phyloP scores from a whole-genome alignment of 805 yeast species.

The Grigorovia humatica region DNA sequence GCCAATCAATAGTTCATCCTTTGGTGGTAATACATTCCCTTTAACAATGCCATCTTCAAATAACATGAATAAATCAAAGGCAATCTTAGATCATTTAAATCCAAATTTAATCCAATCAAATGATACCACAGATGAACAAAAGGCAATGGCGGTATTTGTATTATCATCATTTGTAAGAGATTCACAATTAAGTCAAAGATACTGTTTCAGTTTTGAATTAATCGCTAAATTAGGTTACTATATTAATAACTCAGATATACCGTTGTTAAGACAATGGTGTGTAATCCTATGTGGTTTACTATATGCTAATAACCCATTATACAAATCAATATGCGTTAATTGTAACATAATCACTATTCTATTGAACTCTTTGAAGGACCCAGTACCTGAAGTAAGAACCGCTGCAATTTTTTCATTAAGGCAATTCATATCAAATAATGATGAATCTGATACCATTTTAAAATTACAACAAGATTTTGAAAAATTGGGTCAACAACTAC shows the following conservation, averaged over 20 bases:
- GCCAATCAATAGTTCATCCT: slow-evolving; percentile 11
- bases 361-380: slow-evolving; percentile 58
- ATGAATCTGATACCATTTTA: slow-evolving; percentile 29
- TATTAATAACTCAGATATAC: slow-evolving; percentile 65
- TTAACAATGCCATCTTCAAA: slow-evolving; percentile 15
- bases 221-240: slow-evolving; percentile 56
- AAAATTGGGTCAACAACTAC: slow-evolving; percentile 25
- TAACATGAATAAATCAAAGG: neutral
- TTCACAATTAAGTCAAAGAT: slow-evolving; percentile 66
- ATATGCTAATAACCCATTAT: slow-evolving; percentile 63
- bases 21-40: slow-evolving; percentile 10
- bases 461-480: slow-evolving; percentile 27
- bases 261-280: slow-evolving; percentile 89
- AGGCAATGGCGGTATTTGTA: slow-evolving; percentile 92
- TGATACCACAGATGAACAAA: slow-evolving; percentile 61
- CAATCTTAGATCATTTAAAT: neutral
- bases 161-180: slow-evolving; percentile 76
- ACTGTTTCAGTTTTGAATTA: slow-evolving; percentile 67
- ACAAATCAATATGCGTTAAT: slow-evolving; percentile 58
- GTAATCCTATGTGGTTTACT: slow-evolving; percentile 66
- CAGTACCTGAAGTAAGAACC: slow-evolving; percentile 91
- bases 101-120: slow-evolving; percentile 9
- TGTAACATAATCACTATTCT: slow-evolving; percentile 49
- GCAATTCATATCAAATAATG: slow-evolving; percentile 46
- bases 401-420: slow-evolving; percentile 69